Evolutionary conservation across 768 basidiomycete genomes (phyloP), one percentile per base, ranked within the genome.

Genomic region (Rhizopogon rudus): DNA sequence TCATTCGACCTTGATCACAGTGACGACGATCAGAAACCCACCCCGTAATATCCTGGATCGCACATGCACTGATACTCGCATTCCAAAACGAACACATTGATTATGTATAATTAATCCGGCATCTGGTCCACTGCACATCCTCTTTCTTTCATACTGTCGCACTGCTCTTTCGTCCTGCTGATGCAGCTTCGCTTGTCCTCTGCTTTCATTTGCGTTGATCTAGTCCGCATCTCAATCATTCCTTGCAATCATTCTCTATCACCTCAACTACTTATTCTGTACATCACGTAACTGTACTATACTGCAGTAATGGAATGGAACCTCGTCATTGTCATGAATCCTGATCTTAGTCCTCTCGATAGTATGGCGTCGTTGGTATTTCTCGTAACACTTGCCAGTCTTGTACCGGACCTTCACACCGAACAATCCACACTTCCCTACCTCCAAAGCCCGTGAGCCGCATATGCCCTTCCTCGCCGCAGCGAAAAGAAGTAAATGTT

Each of bases 331-430:
- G 31, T 39, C 35, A 1, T 48, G 17, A 35, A 9, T 17, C 3
- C 40, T 2, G 40, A 41, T 41, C 31, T 6, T 22, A 48, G 14
- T 16, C 48, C 35, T 37, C 20, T 37, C 20, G 3, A 35, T 35
- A 7, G 14, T 16, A 33, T 16, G 33, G 3, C 10, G 48, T 25
- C 35, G 2, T 9, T 22, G 9, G 46, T n/a, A 76, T 63, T 57
- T 70, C 78, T 33, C 73, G 76, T 28, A 81, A 61, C 2, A 85
- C 70, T 42, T 67, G 63, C 87, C 87, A 88, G 20, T 65, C 69
- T 55, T 81, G 78, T 0, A 86, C 83, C 0, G 78, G 80, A 13
- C 85, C 86, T 16, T 78, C 77, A 60, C 84, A 87, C 31, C 71
- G 63, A n/a, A 75, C 76, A 33, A 81, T 63, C 86, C 86, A 88